Percentiles rank a stretch among this genome's conserved stretches.
These are phyloP conservation scores for Phytophthora brassicae DNA, from an alignment of 352 stramenopile species.

Conservation along the genomic window DNA sequence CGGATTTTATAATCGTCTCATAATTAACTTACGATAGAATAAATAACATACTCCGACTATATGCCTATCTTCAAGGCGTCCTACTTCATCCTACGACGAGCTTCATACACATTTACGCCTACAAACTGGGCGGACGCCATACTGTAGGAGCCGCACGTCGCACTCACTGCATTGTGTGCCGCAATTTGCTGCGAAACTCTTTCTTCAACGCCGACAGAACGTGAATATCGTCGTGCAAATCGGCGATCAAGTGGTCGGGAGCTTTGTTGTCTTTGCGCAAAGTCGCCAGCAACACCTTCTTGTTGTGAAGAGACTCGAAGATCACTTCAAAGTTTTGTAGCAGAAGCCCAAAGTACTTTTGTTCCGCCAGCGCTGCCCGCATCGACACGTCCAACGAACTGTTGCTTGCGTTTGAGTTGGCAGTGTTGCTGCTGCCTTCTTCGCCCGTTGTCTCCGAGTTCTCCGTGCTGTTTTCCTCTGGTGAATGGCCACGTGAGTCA, in stretches of 20 bases:
- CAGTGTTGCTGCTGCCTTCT: conserved; percentile 55
- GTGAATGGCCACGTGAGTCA: conserved; percentile 38
- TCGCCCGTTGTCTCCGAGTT: conserved; percentile 83
- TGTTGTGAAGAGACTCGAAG: conserved; percentile 85
- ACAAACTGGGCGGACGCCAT: too few relatives aligned
- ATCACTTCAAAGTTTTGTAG: conserved; percentile 86
- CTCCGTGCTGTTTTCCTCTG: conserved; percentile 60
- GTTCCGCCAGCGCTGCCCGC: conserved; percentile 63
- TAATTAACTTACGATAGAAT: too few relatives aligned
- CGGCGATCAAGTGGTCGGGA: conserved; percentile 70
- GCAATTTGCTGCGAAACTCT: too few relatives aligned
- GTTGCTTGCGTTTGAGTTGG: conserved; percentile 52
- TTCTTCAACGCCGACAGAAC: conserved; percentile 44
- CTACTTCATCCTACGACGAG: too few relatives aligned
- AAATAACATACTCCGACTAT: too few relatives aligned
- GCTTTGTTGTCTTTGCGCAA: conserved; percentile 69
- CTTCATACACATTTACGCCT: too few relatives aligned
- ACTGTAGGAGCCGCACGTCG: too few relatives aligned
- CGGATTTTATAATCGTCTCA: too few relatives aligned
- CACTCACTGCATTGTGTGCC: too few relatives aligned
- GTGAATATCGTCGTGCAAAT: conserved; percentile 82
- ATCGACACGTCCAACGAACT: conserved; percentile 47
- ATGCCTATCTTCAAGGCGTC: too few relatives aligned
- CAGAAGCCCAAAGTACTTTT: conserved; percentile 81
- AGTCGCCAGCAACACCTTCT: conserved; percentile 75